These are phyloP conservation scores for Orbilia oligospora DNA, from an alignment of 2,329 filamentous ascomycete genomes.

Conservation along the genomic window DNA sequence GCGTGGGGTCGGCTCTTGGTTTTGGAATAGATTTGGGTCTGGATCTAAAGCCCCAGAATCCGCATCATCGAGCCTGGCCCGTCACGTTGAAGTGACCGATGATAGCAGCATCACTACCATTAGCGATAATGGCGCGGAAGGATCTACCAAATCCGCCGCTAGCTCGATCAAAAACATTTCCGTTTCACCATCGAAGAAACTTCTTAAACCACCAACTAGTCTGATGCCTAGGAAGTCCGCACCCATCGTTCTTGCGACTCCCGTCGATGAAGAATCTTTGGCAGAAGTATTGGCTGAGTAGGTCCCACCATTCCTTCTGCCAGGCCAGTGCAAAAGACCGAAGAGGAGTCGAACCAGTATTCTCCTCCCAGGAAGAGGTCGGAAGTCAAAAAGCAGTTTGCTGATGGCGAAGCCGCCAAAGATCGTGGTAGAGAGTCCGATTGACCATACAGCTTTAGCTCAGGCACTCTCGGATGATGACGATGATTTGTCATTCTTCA, in stretches of 20 bases:
- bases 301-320: constrained; percentile 8
- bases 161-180: constrained; percentile 53
- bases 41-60: constrained; percentile 39
- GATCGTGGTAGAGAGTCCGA: constrained; percentile 10
- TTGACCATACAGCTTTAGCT: constrained; percentile 10
- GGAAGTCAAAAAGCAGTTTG: neutral
- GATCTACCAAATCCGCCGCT: constrained; percentile 41
- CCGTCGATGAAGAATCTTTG: constrained; percentile 55
- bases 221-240: constrained; percentile 51
- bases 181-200: constrained; percentile 39
- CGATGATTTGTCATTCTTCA: constrained; percentile 1
- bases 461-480: constrained; percentile 34
- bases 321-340: neutral
- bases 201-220: constrained; percentile 37
- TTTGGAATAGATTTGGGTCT: constrained; percentile 53
- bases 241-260: constrained; percentile 52
- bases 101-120: constrained; percentile 52
- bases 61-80: constrained; percentile 48
- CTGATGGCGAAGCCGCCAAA: neutral
- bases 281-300: constrained; percentile 59
- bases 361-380: neutral
- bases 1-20: constrained; percentile 54
- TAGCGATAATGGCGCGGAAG: constrained; percentile 32
- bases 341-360: constrained; percentile 9
- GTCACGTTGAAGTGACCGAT: constrained; percentile 54